Evolutionary conservation across 257 asterid genomes (phyloP).

Genomic region (Solanum gracilifrons): DNA sequence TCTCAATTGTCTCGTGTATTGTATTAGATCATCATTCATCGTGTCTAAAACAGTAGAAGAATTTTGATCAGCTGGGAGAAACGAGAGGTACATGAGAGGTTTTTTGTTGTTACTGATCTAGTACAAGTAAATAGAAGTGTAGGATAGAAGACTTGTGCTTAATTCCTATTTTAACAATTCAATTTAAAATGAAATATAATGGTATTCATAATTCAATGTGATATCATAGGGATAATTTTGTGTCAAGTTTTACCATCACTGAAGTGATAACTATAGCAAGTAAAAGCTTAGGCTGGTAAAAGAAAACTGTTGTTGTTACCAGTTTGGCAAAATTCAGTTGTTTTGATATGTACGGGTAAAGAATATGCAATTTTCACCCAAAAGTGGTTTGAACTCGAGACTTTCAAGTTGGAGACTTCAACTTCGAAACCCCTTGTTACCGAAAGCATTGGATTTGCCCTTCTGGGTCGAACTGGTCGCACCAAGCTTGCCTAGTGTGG

Average conservation of each 20-base stretch:
- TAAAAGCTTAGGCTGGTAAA: no score
- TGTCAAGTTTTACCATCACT: not conserved
- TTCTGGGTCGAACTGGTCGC: no score
- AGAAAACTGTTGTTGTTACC: not conserved
- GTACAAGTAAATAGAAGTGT: no score
- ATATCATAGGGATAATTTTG: not conserved
- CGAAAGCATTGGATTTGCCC: accelerated
- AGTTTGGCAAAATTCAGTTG: not conserved
- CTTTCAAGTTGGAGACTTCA: no score
- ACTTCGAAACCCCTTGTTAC: no score
- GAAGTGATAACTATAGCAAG: not conserved
- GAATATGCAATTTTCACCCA: not conserved
- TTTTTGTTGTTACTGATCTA: no score
- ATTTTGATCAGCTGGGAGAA: not conserved
- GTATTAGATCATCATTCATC: not conserved
- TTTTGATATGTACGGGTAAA: not conserved
- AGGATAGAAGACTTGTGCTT: no score
- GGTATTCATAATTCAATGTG: not conserved
- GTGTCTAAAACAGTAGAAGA: not conserved
- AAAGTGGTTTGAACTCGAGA: no score
- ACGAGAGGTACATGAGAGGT: no score
- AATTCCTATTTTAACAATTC: no score
- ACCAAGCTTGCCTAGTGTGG: no score
- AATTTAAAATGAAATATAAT: not conserved
- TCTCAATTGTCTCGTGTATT: not conserved